Evolutionary conservation across 176 grass and related monocot species (phyloP).

Genomic region (Paspalum notatum): DNA sequence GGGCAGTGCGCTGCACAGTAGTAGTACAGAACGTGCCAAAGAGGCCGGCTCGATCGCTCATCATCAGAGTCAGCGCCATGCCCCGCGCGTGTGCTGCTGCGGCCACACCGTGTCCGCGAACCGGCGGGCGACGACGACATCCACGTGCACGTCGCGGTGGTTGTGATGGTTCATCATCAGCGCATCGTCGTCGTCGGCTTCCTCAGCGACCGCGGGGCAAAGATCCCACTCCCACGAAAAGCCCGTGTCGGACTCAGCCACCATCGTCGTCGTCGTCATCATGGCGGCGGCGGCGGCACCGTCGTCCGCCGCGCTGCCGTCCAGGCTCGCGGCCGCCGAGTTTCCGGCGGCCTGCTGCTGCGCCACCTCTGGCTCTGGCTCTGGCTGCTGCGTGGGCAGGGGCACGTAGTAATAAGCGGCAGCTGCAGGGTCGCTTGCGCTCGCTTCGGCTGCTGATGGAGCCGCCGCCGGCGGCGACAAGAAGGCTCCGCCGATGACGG

Average conservation of each 20-base stretch:
- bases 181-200: not conserved
- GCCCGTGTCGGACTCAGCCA: not conserved
- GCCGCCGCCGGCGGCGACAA: not conserved
- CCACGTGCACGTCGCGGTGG: constrained; percentile 22
- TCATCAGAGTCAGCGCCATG: no score
- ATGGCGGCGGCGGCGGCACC: no score
- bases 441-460: not conserved
- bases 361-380: no score
- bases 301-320: not conserved
- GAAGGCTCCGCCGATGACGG: constrained; percentile 30
- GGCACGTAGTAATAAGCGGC: not conserved
- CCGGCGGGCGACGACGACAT: not conserved
- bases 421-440: not conserved
- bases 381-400: no score
- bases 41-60: no score
- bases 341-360: not conserved
- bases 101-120: constrained; percentile 26
- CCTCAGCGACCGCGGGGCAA: not conserved
- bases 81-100: not conserved
- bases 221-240: not conserved
- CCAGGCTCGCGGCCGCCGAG: no score
- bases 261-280: not conserved
- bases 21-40: not conserved
- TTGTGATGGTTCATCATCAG: not conserved
- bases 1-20: no score